These are phyloP conservation scores for Fusarium sp. DNA, from an alignment of 2,329 filamentous ascomycete species.

Conservation along the genomic window DNA sequence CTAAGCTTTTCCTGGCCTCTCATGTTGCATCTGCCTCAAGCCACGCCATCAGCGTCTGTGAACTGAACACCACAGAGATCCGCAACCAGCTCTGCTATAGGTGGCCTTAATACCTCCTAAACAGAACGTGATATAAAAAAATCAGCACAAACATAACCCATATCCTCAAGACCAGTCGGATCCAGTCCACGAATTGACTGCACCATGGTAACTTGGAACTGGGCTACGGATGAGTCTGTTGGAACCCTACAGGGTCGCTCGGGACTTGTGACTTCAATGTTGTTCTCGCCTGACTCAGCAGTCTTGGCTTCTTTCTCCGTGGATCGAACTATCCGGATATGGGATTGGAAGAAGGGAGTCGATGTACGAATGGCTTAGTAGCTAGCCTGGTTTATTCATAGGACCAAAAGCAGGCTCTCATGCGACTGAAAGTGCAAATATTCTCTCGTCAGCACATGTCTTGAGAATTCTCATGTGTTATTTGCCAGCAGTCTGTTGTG, in stretches of 20 bases:
- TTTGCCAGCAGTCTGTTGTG: background rate
- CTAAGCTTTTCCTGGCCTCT: too few species aligned
- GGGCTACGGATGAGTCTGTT: too few species aligned
- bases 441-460: background rate
- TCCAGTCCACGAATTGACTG: background rate
- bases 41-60: background rate
- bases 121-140: background rate
- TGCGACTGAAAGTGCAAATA: background rate
- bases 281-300: too few species aligned
- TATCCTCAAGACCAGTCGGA: background rate
- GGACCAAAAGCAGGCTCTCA: background rate
- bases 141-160: background rate
- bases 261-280: too few species aligned
- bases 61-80: fast-evolving
- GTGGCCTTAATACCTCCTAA: background rate
- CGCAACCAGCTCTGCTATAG: background rate
- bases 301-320: too few species aligned
- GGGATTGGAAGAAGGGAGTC: too few species aligned
- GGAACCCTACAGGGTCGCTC: too few species aligned
- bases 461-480: fast-evolving
- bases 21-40: too few species aligned
- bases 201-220: too few species aligned
- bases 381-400: background rate
- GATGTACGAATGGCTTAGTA: too few species aligned
- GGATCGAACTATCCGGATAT: too few species aligned